phyloP scores from a whole-genome alignment of 345 rosid genomes.

The Brassica napus region DNA sequence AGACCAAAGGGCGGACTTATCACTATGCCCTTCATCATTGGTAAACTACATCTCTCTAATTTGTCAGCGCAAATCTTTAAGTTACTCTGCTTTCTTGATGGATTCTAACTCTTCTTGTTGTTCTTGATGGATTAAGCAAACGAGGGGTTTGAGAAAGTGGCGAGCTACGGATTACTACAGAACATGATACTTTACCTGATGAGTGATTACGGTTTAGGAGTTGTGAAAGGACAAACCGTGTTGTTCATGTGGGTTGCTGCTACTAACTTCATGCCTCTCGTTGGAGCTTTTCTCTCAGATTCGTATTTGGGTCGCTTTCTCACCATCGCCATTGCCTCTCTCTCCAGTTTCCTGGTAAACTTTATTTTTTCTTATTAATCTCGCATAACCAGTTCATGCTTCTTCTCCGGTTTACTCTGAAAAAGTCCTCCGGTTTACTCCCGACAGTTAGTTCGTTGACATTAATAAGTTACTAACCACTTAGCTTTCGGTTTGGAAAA shows the following conservation, averaged over 20 bases:
- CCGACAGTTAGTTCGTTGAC: neutral
- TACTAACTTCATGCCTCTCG: constrained; percentile 59
- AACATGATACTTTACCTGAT: constrained; percentile 75
- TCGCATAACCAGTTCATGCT: constrained; percentile 1
- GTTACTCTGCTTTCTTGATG: neutral
- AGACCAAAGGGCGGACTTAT: constrained; percentile 62
- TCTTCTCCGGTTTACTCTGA: neutral
- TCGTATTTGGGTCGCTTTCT: constrained; percentile 72
- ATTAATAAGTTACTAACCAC: neutral
- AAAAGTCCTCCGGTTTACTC: neutral
- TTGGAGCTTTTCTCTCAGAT: constrained; percentile 79
- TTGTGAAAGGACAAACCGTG: constrained; percentile 55
- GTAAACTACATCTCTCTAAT: constrained; percentile 29
- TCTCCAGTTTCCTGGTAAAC: constrained; percentile 60
- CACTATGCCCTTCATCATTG: constrained; percentile 82
- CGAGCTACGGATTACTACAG: constrained; percentile 69
- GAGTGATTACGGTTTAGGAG: constrained; percentile 52
- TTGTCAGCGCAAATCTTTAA: neutral
- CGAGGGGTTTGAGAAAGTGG: constrained; percentile 81
- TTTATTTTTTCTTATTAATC: too few species aligned
- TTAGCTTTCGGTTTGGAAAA: neutral
- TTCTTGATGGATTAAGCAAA: constrained; percentile 47
- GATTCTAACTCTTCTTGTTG: neutral
- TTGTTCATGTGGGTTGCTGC: constrained; percentile 76
- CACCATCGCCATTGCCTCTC: constrained; percentile 65